A percentile compares a stretch with the other conserved stretches of the same genome.
Evolutionary conservation across 2,329 filamentous ascomycete species (phyloP).

Genomic region (Bisporella sp.): DNA sequence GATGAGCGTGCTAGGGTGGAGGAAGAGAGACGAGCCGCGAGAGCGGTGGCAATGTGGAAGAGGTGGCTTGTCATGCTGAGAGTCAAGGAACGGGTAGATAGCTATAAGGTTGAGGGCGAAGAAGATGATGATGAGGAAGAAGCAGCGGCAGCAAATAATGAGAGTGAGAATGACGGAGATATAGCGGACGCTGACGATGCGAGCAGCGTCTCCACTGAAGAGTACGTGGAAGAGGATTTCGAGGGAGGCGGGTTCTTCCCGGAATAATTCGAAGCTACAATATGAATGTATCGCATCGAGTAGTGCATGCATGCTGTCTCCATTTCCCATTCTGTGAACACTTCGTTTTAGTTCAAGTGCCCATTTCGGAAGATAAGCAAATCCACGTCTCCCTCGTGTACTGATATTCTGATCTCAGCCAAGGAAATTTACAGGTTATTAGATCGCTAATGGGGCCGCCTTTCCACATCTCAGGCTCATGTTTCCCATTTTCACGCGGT

Average conservation of each 20-base stretch:
- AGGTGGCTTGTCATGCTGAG: constrained; percentile 72
- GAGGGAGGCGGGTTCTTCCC: constrained; percentile 37
- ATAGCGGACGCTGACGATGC: constrained; percentile 20
- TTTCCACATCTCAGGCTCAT: too few relatives aligned
- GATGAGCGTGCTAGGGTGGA: constrained; percentile 59
- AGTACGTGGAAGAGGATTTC: constrained; percentile 32
- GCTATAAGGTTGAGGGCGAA: constrained; percentile 28
- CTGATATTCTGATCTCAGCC: too few relatives aligned
- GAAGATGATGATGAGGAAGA: constrained; percentile 38
- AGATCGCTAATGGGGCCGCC: too few relatives aligned
- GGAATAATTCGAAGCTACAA: constrained; percentile 17
- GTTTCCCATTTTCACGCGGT: too few relatives aligned
- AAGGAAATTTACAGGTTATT: too few relatives aligned
- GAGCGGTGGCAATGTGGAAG: constrained; percentile 63
- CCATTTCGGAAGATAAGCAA: too few relatives aligned
- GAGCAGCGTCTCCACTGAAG: constrained; percentile 34
- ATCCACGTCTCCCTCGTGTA: too few relatives aligned
- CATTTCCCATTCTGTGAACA: too few relatives aligned
- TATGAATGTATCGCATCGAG: too few relatives aligned
- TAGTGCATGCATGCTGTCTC: too few relatives aligned
- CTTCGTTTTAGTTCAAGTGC: too few relatives aligned
- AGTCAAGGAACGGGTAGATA: constrained; percentile 23
- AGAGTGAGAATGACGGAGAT: constrained; percentile 11
- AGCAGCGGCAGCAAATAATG: constrained; percentile 45
- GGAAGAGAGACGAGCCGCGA: constrained; percentile 52